Evolutionary conservation across 129 eudicot species (phyloP), one percentile per base, ranked within the genome.

Genomic region (Oenanthe sinensis): DNA sequence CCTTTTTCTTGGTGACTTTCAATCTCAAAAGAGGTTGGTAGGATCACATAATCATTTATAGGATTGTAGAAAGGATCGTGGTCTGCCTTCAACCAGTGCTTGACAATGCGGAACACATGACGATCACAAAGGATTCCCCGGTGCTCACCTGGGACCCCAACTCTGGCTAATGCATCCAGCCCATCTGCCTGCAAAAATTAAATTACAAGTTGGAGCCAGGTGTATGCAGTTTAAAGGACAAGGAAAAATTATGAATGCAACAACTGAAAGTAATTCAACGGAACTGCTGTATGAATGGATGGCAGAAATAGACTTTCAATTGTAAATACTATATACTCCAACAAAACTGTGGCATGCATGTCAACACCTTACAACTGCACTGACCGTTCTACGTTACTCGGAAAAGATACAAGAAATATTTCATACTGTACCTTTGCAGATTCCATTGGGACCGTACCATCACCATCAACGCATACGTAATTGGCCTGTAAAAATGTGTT

Each of bases 51-150:
- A 77, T 96, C 99, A 43, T 90, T 92, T 1, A 92, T 79, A 28
- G 99, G 99, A 77, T 96, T 91, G 89, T 96, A 96, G 81, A 80
- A 96, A 17, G 99, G 99, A 80, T 96, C 99, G 9, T 87, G 99
- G 62, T 92, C 99, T 0, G 97, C 99, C 46, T 73, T 89, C 74
- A 96, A 84, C 99, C 99, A 96, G 76, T 96, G 99, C 83, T 85
- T 92, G 68, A 96, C 83, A 33, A 92, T 83, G 26, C 99, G 88
- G 81, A 96, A 96, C 15, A 88, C 85, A 44, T 92, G 99, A 52
- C 83, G 91, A 45, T 90, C 97, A 58, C 88, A 85, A 12, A 96
- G 83, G 88, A 96, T 96, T 52, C 99, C 97, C 10, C 99, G 85
- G 87, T 96, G 99, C 54, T 90, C 97, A 10, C 96, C 99, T 14